Evolutionary conservation across 2,329 filamentous ascomycete species (phyloP).

Genomic region (Ploettnerulaceae sp.): DNA sequence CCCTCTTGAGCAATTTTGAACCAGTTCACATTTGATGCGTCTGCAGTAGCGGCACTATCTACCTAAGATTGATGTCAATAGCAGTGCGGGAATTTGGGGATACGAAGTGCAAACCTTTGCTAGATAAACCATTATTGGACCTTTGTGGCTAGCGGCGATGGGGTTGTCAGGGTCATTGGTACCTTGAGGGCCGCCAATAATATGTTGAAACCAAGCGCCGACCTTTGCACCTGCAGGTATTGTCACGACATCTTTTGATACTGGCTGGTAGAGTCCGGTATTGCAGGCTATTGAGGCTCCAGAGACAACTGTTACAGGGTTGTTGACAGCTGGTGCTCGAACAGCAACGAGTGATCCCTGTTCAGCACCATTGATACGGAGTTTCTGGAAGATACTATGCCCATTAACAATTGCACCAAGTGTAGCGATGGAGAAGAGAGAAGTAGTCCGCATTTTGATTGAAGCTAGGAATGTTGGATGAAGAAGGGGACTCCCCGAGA

Average conservation of each 20-base stretch:
- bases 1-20: constrained; percentile 47
- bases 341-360: constrained; percentile 47
- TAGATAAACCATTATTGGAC: constrained; percentile 41
- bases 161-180: constrained; percentile 43
- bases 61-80: constrained; percentile 30
- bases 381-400: constrained; percentile 42
- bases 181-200: constrained; percentile 45
- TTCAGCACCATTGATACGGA: constrained; percentile 46
- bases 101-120: constrained; percentile 36
- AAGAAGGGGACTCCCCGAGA: neutral
- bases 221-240: constrained; percentile 46
- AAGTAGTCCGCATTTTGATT: constrained; percentile 7
- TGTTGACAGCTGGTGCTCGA: constrained; percentile 45
- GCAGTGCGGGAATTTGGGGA: neutral
- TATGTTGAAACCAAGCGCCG: constrained; percentile 45
- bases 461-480: neutral
- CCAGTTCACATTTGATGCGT: constrained; percentile 22
- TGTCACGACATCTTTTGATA: constrained; percentile 38
- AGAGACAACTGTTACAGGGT: constrained; percentile 46
- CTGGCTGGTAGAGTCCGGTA: constrained; percentile 36
- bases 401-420: constrained; percentile 28
- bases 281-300: constrained; percentile 45
- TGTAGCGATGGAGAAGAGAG: constrained; percentile 10
- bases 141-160: constrained; percentile 44
- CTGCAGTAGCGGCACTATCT: constrained; percentile 34